Evolutionary conservation across 73 alveolate genomes (phyloP).

Genomic region (Paramecium sonneborni): DNA sequence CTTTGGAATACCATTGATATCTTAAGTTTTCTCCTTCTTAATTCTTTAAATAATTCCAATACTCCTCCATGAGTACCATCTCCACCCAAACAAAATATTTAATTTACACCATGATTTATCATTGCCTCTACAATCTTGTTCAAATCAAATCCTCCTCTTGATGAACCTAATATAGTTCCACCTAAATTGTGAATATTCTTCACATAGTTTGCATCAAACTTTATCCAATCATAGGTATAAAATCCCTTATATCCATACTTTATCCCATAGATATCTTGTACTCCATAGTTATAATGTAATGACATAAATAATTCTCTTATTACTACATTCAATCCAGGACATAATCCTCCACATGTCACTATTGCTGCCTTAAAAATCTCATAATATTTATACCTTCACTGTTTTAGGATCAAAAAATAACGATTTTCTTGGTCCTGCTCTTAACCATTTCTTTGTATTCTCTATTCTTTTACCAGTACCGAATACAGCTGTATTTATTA

Average conservation of each 20-base stretch:
- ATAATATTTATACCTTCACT: slow-evolving; percentile 72
- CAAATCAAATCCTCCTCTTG: slow-evolving; percentile 93
- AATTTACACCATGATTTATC: slow-evolving; percentile 81
- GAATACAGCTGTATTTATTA: slow-evolving; percentile 62
- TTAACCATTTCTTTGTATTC: slow-evolving; percentile 72
- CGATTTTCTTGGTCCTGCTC: slow-evolving; percentile 95
- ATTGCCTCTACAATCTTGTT: slow-evolving; percentile 80
- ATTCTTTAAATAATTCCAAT: slow-evolving; percentile 73
- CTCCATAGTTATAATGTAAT: slow-evolving; percentile 91
- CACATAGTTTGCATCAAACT: slow-evolving; percentile 84
- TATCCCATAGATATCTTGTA: slow-evolving; percentile 89
- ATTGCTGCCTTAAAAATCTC: slow-evolving; percentile 85
- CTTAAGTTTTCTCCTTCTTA: slow-evolving; percentile 72
- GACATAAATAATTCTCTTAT: slow-evolving; percentile 98
- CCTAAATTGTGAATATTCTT: slow-evolving; percentile 94
- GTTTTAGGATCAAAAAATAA: slow-evolving; percentile 85
- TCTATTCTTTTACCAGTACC: slow-evolving; percentile 61
- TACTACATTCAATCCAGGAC: slow-evolving; percentile 99
- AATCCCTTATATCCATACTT: slow-evolving; percentile 98
- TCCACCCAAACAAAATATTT: slow-evolving; percentile 96
- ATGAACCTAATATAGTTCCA: slow-evolving; percentile 94
- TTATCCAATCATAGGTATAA: slow-evolving; percentile 78
- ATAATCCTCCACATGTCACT: slow-evolving; percentile 99
- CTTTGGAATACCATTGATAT: slow-evolving; percentile 97
- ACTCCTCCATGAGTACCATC: slow-evolving; percentile 99